Conservation (phyloP, 2,329 filamentous ascomycete species). For the Fusarium succisae region DNA sequence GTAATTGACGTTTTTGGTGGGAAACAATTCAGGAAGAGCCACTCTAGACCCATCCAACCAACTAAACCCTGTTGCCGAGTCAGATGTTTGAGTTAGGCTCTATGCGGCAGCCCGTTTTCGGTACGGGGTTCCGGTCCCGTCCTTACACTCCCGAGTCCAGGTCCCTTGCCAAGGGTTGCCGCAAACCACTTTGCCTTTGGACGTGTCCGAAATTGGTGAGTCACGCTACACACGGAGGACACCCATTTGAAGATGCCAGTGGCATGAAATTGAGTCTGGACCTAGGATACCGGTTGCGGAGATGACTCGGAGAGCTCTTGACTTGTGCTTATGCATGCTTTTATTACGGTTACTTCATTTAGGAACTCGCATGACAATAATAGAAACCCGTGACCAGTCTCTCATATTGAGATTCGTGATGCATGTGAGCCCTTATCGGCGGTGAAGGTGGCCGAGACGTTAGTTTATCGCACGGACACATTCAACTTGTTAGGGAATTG, state of each 20-base stretch:
- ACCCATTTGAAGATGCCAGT: background rate
- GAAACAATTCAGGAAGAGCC: conserved; percentile 31
- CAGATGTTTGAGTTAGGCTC: conserved; percentile 36
- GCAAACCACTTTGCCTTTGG: conserved; percentile 19
- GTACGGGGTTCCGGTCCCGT: conserved; percentile 28
- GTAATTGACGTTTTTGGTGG: conserved; percentile 33
- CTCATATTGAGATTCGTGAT: background rate
- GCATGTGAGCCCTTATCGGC: conserved; percentile 21
- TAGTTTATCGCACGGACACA: conserved; percentile 27
- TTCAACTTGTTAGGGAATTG: conserved; percentile 3
- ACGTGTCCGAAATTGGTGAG: conserved; percentile 19
- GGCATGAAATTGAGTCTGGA: conserved; percentile 11
- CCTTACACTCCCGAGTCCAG: conserved; percentile 10
- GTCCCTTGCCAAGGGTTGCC: conserved; percentile 21
- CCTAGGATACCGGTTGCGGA: conserved; percentile 14
- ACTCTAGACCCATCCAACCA: conserved; percentile 27
- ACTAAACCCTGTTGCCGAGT: conserved; percentile 43
- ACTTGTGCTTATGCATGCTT: background rate
- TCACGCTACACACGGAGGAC: conserved; percentile 23
- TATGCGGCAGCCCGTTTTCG: conserved; percentile 31
- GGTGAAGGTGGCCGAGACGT: conserved; percentile 11
- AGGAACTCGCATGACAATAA: conserved; percentile 14
- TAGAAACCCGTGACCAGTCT: conserved; percentile 14
- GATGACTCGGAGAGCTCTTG: conserved; percentile 22
- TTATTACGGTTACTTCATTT: conserved; percentile 16